Evolutionary conservation across 352 stramenopile genomes (phyloP).

Genomic region (Sclerospora graminicola): DNA sequence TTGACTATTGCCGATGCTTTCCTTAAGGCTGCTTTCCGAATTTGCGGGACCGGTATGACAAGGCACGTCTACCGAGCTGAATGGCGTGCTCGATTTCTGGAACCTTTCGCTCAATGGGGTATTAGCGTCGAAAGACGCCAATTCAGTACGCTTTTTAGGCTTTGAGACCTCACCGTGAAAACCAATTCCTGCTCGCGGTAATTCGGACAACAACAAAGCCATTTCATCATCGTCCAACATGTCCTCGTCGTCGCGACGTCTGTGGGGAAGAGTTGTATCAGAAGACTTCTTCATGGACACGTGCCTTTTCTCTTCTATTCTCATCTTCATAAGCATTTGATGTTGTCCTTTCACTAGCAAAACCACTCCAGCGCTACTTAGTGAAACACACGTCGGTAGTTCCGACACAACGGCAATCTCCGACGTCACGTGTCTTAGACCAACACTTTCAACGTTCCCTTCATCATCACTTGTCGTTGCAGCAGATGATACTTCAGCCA

Average conservation of each 20-base stretch:
- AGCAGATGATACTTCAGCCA: slow-evolving; percentile 23
- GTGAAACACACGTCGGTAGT: slow-evolving; percentile 43
- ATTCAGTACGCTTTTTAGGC: slow-evolving; percentile 38
- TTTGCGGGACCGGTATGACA: slow-evolving; percentile 30
- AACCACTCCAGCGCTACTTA: slow-evolving; percentile 31
- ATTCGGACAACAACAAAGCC: slow-evolving; percentile 44
- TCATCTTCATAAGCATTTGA: slow-evolving; percentile 36
- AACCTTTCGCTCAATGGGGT: slow-evolving; percentile 56
- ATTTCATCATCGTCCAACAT: slow-evolving; percentile 47
- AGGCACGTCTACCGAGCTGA: slow-evolving; percentile 56
- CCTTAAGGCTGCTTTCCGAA: slow-evolving; percentile 20
- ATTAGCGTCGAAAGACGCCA: slow-evolving; percentile 34
- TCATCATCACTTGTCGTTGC: slow-evolving; percentile 21
- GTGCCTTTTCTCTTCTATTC: slow-evolving; percentile 5
- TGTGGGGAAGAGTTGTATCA: slow-evolving; percentile 19
- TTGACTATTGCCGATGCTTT: slow-evolving; percentile 13
- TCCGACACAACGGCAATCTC: slow-evolving; percentile 38
- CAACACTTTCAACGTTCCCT: slow-evolving; percentile 19
- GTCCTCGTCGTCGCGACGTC: slow-evolving; percentile 44
- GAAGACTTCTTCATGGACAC: neutral
- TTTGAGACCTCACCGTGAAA: slow-evolving; percentile 61
- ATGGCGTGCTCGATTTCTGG: slow-evolving; percentile 70
- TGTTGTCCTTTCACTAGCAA: slow-evolving; percentile 50
- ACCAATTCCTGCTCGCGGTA: slow-evolving; percentile 64
- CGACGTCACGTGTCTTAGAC: slow-evolving; percentile 27